These are phyloP conservation scores for Mortierella sp. DNA, from an alignment of 371 early-diverging fungal genomes.

Conservation along the genomic window DNA sequence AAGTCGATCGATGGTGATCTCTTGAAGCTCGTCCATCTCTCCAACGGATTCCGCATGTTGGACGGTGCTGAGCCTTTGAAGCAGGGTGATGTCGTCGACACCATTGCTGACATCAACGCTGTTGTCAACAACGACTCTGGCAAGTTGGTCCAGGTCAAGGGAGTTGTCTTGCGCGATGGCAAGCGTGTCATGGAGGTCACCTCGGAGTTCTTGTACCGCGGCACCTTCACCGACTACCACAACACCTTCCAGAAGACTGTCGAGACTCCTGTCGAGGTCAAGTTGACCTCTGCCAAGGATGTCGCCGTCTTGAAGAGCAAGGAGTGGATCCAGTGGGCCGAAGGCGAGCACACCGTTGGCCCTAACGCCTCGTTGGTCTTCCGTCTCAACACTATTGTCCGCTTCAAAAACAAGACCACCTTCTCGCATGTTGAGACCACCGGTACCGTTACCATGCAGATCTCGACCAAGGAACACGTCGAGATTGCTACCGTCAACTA, in stretches of 20 bases:
- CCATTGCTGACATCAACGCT: constrained; percentile 83
- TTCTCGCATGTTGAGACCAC: constrained; percentile 81
- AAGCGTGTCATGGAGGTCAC: constrained; percentile 82
- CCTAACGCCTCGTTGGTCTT: constrained; percentile 86
- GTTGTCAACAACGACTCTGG: constrained; percentile 89
- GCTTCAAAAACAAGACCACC: constrained; percentile 81
- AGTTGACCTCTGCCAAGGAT: constrained; percentile 82
- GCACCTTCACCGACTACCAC: constrained; percentile 85
- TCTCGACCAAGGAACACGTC: constrained; percentile 87
- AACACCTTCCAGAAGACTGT: constrained; percentile 87
- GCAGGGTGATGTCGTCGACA: constrained; percentile 89
- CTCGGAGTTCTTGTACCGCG: constrained; percentile 94
- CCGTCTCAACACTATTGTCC: constrained; percentile 83
- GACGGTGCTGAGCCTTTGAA: constrained; percentile 83
- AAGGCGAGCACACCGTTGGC: constrained; percentile 74
- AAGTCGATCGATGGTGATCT: constrained; percentile 95
- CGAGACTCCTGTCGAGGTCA: constrained; percentile 89
- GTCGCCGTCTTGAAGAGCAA: constrained; percentile 92
- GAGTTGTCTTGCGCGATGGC: constrained; percentile 72
- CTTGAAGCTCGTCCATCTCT: constrained; percentile 92
- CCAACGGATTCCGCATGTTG: constrained; percentile 93
- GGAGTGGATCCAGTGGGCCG: constrained; percentile 89
- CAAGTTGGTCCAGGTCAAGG: constrained; percentile 93
- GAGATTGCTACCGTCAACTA: constrained; percentile 88
- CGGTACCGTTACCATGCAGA: constrained; percentile 88